Conservation (phyloP, 495 filamentous ascomycete species). For the Paragyromitra xinjiangensis region DNA sequence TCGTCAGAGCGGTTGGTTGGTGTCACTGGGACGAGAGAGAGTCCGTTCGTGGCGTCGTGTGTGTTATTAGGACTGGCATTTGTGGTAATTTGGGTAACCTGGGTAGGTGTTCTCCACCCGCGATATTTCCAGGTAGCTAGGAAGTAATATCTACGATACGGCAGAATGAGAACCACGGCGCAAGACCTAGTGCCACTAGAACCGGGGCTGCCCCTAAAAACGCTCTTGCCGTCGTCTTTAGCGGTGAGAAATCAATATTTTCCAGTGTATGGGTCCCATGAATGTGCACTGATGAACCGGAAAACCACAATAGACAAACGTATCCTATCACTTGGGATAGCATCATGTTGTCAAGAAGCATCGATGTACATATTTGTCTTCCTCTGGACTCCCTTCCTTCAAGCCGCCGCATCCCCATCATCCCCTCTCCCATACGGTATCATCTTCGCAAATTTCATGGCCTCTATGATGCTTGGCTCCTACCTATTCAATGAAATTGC, state of each 20-base stretch:
- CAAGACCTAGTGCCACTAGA: not conserved
- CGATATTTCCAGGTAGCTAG: not conserved
- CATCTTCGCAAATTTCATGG: slow-evolving; percentile 69
- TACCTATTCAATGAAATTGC: slow-evolving; percentile 60
- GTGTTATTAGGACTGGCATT: slow-evolving; percentile 60
- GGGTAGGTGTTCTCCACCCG: slow-evolving; percentile 60
- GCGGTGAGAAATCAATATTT: not conserved
- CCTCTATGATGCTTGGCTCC: slow-evolving; percentile 64
- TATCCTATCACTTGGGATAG: slow-evolving; percentile 58
- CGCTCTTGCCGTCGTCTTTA: slow-evolving; percentile 15
- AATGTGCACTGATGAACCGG: not conserved
- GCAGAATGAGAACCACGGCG: slow-evolving; percentile 40
- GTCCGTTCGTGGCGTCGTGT: slow-evolving; percentile 63
- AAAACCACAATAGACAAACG: slow-evolving; percentile 19
- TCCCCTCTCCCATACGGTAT: slow-evolving; percentile 64
- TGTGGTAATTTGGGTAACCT: slow-evolving; percentile 60
- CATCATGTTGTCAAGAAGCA: slow-evolving; percentile 66
- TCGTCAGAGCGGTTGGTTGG: slow-evolving; percentile 59
- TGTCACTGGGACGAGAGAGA: slow-evolving; percentile 62
- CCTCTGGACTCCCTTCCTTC: slow-evolving; percentile 66
- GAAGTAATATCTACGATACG: not conserved
- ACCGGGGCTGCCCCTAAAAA: not conserved
- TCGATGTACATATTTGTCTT: slow-evolving; percentile 71
- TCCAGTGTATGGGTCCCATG: no score
- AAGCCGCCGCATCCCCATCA: slow-evolving; percentile 57